phyloP scores from a whole-genome alignment of 2,329 filamentous ascomycete genomes.

The Neurospora sp. region DNA sequence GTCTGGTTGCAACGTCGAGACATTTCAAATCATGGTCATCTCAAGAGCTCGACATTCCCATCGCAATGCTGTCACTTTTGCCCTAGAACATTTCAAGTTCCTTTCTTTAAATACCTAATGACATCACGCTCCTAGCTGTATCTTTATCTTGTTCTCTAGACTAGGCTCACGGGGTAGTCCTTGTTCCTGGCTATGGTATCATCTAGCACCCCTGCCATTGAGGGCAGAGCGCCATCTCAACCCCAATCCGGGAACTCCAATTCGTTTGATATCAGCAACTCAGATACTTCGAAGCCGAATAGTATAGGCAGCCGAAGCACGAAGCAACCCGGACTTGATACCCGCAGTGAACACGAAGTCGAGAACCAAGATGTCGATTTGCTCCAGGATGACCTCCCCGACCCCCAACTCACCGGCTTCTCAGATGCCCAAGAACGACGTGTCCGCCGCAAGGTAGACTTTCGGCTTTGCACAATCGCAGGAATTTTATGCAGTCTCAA shows the following conservation, averaged over 20 bases:
- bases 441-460: constrained; percentile 53
- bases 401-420: background rate
- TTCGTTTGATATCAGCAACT: background rate
- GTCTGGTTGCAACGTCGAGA: background rate
- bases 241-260: background rate
- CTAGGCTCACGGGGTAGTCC: background rate
- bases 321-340: background rate
- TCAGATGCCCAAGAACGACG: constrained; percentile 22
- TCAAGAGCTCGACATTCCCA: background rate
- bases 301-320: background rate
- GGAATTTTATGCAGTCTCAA: constrained; percentile 62
- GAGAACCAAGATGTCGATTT: background rate
- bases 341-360: background rate
- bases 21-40: background rate
- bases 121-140: background rate
- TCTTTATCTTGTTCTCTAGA: background rate
- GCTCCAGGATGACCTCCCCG: background rate
- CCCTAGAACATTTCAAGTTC: background rate
- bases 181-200: background rate
- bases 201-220: background rate
- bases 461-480: constrained; percentile 60
- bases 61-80: background rate
- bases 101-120: background rate
- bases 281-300: background rate
- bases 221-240: background rate